Evolutionary conservation across 176 grass and related monocot species (phyloP), one percentile per base, ranked within the genome.

Genomic region (Ampelocalamus luodianensis): DNA sequence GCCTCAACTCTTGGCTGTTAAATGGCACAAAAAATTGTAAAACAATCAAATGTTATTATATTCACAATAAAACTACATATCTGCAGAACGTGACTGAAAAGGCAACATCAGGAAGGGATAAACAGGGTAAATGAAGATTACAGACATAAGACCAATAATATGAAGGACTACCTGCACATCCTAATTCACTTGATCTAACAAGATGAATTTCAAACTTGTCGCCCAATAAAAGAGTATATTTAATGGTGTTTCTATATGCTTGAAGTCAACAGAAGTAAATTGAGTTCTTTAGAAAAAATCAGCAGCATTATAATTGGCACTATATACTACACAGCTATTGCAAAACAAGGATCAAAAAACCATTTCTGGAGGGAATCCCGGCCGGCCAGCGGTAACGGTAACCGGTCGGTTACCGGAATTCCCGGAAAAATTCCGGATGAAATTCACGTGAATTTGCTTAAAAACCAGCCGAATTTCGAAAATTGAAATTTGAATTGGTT

Each of bases 1-100:
- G 97, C 97, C 83, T 99, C 97, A 72, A 94, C 90, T 81, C 97
- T 96, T 70, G 97, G 93, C 97, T 99, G 90, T 87, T 85, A 37
- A 39, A 85, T 66, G 59, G 45, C 53, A 87, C 18, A 46, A 5
- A 56, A 53, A 46, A 79, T 23, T 11, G 34, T 34, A 32, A 17
- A 56, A 1, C 0, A 38, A n/a, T 48, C 20, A 72, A 3, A 75
- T n/a, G 37, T 5, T 34, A 67, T 14, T 67, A 49, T 72, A 24
- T 40, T 51, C 66, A 65, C 24, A 83, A 66, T 16, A 32, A 22
- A 61, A 74, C 42, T 24, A 23, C 1, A 42, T 26, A 61, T 64
- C 1, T 37, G 29, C 26, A 65, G 15, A 65, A 44, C 1, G 0
- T 44, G 29, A 18, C 40, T 49, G 13, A 64, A 48, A 78, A 84